phyloP scores from a whole-genome alignment of 306 rosid genomes.

The Prunus fruticosa region DNA sequence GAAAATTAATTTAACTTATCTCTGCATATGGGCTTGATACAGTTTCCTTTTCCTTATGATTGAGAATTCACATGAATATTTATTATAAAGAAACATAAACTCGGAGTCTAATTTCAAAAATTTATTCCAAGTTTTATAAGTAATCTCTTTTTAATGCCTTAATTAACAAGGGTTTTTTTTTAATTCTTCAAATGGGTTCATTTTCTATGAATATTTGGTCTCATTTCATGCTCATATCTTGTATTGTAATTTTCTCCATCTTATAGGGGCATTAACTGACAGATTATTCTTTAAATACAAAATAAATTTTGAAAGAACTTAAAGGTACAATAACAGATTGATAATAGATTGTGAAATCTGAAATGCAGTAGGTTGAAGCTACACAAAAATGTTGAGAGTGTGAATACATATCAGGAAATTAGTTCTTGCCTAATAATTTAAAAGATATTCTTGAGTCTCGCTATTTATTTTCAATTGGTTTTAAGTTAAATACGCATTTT shows the following conservation, averaged over 20 bases:
- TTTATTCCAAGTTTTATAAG: background rate
- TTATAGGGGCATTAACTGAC: background rate
- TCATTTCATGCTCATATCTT: background rate
- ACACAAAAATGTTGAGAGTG: too few relatives aligned
- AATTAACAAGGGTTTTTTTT: background rate
- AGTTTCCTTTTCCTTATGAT: constrained; percentile 12
- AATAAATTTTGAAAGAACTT: background rate
- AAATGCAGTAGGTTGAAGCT: too few relatives aligned
- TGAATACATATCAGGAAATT: too few relatives aligned
- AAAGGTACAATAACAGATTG: background rate
- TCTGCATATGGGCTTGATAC: background rate
- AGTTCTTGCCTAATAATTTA: too few relatives aligned
- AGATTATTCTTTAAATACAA: too few relatives aligned
- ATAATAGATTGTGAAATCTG: background rate
- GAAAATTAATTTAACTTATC: background rate
- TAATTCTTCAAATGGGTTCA: background rate
- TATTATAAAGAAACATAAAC: background rate
- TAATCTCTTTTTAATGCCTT: background rate
- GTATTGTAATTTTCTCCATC: background rate
- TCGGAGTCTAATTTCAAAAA: background rate
- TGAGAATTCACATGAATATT: background rate
- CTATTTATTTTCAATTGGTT: too few relatives aligned
- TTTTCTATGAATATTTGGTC: background rate
- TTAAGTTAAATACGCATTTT: too few relatives aligned
- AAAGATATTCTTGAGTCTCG: too few relatives aligned